Conservation (phyloP, 139 green algal genomes). For the Nannochloris sp. region DNA sequence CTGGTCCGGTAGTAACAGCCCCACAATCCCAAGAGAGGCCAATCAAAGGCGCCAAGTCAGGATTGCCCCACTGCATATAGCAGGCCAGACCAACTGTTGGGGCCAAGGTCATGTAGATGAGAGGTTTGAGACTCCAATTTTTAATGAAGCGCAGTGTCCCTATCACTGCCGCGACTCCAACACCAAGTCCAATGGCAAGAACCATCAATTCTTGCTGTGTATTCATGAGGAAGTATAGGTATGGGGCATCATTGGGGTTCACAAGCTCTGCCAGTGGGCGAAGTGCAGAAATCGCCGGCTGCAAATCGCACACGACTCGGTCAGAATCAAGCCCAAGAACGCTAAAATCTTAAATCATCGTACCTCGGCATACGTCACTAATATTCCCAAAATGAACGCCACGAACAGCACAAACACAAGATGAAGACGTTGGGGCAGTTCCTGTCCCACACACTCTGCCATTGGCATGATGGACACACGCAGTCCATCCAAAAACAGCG, state of each 20-base stretch:
- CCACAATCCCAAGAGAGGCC: conserved; percentile 35
- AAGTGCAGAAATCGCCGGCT: conserved; percentile 32
- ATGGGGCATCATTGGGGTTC: conserved; percentile 22
- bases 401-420: conserved; percentile 16
- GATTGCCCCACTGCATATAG: conserved; percentile 51
- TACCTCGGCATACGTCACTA: conserved; percentile 33
- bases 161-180: conserved; percentile 33
- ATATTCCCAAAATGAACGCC: conserved; percentile 19
- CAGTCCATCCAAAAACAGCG: conserved; percentile 31
- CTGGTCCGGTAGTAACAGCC: conserved; percentile 34
- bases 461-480: conserved; percentile 29
- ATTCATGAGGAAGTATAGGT: conserved; percentile 45
- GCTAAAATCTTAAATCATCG: no score
- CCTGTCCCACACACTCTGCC: conserved; percentile 16
- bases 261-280: conserved; percentile 24
- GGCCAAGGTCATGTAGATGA: conserved; percentile 24
- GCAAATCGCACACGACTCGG: no score
- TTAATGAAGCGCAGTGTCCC: conserved; percentile 36
- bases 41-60: conserved; percentile 25
- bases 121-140: conserved; percentile 28
- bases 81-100: conserved; percentile 33
- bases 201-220: conserved; percentile 37
- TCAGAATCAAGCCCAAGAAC: no score
- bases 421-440: conserved; percentile 25
- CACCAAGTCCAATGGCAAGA: conserved; percentile 27